Conservation (phyloP, 768 basidiomycete species). For the Lactarius hatsudake region DNA sequence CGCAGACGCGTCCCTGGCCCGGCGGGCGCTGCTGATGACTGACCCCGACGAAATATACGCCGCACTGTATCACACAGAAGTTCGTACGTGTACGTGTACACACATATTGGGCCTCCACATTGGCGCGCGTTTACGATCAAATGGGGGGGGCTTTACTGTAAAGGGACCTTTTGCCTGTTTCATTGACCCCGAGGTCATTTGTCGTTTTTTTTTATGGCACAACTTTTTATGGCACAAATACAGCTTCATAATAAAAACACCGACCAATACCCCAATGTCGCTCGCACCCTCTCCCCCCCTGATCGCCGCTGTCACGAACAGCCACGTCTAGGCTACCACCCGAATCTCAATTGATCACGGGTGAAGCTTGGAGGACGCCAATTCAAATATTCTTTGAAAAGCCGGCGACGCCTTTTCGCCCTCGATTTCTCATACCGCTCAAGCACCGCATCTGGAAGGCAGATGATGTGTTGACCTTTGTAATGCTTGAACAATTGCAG, state of each 20-base stretch:
- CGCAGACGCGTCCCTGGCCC: constrained; percentile 22
- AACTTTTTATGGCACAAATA: constrained; percentile 11
- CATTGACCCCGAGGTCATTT: background rate
- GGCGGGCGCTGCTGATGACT: constrained; percentile 2
- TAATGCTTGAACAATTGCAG: constrained; percentile 94
- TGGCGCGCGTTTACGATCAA: background rate
- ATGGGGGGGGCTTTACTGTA: background rate
- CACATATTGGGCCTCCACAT: background rate
- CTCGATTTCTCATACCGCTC: constrained; percentile 86
- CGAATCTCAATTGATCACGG: constrained; percentile 82
- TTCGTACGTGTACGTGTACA: background rate
- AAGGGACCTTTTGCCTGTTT: background rate
- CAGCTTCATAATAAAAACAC: constrained; percentile 11
- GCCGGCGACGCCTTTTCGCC: constrained; percentile 73
- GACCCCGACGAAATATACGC: background rate
- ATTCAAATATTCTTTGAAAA: constrained; percentile 73
- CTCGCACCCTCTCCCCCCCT: background rate
- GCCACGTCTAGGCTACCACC: constrained; percentile 35
- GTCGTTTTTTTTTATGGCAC: background rate
- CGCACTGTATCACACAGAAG: background rate
- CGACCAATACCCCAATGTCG: background rate
- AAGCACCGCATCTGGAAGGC: constrained; percentile 84
- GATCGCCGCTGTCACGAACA: constrained; percentile 26
- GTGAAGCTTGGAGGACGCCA: constrained; percentile 98
- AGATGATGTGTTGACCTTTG: constrained; percentile 93